phyloP scores from a whole-genome alignment of 805 yeast genomes.

The Ogataea nakhonphanomensis region DNA sequence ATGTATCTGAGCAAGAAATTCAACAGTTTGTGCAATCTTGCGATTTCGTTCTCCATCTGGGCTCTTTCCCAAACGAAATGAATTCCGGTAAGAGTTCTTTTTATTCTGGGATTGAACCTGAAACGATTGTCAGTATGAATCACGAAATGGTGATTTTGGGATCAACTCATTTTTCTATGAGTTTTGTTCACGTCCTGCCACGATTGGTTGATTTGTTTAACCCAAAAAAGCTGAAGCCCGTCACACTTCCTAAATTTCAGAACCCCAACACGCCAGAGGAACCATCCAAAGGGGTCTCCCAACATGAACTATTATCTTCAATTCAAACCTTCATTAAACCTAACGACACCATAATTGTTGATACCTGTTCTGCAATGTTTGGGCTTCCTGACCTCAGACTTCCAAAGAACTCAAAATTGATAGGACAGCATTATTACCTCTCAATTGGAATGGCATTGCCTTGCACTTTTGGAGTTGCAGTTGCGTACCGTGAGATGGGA shows the following conservation, averaged over 20 bases:
- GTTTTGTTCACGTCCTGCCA: conserved; percentile 50
- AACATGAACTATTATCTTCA: conserved; percentile 40
- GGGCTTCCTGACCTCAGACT: conserved; percentile 66
- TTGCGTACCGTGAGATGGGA: conserved; percentile 60
- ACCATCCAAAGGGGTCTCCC: conserved; percentile 35
- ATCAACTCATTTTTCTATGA: conserved; percentile 37
- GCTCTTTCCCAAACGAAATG: conserved; percentile 63
- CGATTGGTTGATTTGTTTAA: conserved; percentile 39
- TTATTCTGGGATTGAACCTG: conserved; percentile 36
- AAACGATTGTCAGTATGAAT: conserved; percentile 46
- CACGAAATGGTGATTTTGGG: conserved; percentile 52
- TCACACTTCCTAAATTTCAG: conserved; percentile 10
- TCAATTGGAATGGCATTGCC: conserved; percentile 91
- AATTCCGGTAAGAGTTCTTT: conserved; percentile 66
- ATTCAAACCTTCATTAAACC: conserved; percentile 39
- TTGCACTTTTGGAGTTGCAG: conserved; percentile 75
- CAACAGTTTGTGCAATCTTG: conserved; percentile 47
- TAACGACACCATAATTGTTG: conserved; percentile 71
- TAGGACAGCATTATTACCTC: conserved; percentile 73
- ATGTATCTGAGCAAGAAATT: conserved; percentile 47
- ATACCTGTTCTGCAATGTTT: conserved; percentile 82
- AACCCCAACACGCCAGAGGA: conserved; percentile 26
- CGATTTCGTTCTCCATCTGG: conserved; percentile 70
- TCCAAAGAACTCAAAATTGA: conserved; percentile 47
- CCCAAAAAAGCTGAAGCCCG: conserved; percentile 4